Conservation (phyloP, 345 rosid species). For the Syzygium aromaticum region DNA sequence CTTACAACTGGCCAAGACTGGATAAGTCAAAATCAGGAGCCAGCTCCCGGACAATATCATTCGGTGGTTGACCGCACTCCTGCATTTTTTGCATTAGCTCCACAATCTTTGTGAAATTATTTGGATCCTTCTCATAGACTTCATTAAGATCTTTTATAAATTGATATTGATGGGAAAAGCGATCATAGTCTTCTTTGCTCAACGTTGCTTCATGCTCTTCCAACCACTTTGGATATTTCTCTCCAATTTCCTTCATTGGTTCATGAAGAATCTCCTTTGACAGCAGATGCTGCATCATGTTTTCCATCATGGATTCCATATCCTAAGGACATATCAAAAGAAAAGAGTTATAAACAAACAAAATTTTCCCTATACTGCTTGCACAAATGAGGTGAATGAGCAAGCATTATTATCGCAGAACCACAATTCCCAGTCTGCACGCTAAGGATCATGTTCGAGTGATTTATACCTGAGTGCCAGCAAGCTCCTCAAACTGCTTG, state of each 20-base stretch:
- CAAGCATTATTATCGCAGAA: background rate
- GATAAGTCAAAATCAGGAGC: slow-evolving; percentile 81
- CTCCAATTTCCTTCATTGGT: slow-evolving; percentile 95
- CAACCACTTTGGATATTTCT: slow-evolving; percentile 87
- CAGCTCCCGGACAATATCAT: slow-evolving; percentile 84
- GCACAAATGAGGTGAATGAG: background rate
- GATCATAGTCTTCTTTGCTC: slow-evolving; percentile 57
- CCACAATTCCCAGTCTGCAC: background rate
- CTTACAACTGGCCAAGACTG: slow-evolving; percentile 79
- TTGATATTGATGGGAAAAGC: slow-evolving; percentile 59
- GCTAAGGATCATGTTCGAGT: background rate
- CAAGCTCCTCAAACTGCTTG: slow-evolving; percentile 89
- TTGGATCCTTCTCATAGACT: slow-evolving; percentile 80
- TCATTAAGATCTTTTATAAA: slow-evolving; percentile 71
- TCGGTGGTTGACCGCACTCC: slow-evolving; percentile 98
- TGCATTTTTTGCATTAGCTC: slow-evolving; percentile 99
- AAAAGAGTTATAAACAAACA: background rate
- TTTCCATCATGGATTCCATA: slow-evolving; percentile 90
- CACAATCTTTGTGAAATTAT: slow-evolving; percentile 62
- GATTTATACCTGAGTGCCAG: slow-evolving; percentile 62
- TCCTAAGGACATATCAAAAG: slow-evolving; percentile 33
- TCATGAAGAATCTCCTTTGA: slow-evolving; percentile 95
- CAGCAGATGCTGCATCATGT: slow-evolving; percentile 97
- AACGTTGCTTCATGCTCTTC: slow-evolving; percentile 61
- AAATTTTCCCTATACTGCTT: background rate